phyloP scores from a whole-genome alignment of 768 basidiomycete species.

The Tricholomella constricta region DNA sequence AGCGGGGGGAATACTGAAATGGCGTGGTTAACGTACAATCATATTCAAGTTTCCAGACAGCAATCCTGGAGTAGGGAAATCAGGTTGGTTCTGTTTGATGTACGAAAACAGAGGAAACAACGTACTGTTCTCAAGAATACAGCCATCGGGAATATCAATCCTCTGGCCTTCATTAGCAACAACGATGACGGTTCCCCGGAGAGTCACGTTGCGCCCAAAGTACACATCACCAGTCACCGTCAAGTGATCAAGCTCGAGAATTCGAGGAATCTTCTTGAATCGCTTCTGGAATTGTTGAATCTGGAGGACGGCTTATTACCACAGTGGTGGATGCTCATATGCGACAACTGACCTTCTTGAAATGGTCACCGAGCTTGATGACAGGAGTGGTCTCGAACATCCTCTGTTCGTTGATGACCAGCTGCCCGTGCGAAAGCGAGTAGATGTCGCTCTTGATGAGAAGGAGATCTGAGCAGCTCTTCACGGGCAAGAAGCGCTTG shows the following conservation, averaged over 20 bases:
- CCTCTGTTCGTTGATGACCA: slow-evolving; percentile 79
- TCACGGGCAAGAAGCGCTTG: slow-evolving; percentile 89
- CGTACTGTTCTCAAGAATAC: slow-evolving; percentile 72
- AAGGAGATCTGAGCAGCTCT: slow-evolving; percentile 85
- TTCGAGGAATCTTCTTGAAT: slow-evolving; percentile 92
- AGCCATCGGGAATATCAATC: slow-evolving; percentile 84
- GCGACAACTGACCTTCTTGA: slow-evolving; percentile 75
- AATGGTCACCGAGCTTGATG: slow-evolving; percentile 94
- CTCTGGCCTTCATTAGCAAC: slow-evolving; percentile 82
- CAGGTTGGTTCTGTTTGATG: neutral
- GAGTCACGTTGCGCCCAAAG: slow-evolving; percentile 84
- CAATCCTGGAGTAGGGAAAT: slow-evolving; percentile 49
- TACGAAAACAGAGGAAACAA: slow-evolving; percentile 1
- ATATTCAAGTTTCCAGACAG: slow-evolving; percentile 86
- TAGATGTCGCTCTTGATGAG: slow-evolving; percentile 94
- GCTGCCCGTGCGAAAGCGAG: slow-evolving; percentile 83
- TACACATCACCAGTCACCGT: slow-evolving; percentile 91
- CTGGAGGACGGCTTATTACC: slow-evolving; percentile 30
- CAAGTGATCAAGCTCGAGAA: slow-evolving; percentile 91
- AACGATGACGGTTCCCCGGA: slow-evolving; percentile 89
- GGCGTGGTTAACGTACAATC: slow-evolving; percentile 49
- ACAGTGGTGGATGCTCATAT: neutral
- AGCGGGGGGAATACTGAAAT: neutral
- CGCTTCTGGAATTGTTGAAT: slow-evolving; percentile 91
- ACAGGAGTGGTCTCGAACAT: slow-evolving; percentile 92